Evolutionary conservation across 495 filamentous ascomycete genomes (phyloP).

Genomic region (Cladorrhinum samala): DNA sequence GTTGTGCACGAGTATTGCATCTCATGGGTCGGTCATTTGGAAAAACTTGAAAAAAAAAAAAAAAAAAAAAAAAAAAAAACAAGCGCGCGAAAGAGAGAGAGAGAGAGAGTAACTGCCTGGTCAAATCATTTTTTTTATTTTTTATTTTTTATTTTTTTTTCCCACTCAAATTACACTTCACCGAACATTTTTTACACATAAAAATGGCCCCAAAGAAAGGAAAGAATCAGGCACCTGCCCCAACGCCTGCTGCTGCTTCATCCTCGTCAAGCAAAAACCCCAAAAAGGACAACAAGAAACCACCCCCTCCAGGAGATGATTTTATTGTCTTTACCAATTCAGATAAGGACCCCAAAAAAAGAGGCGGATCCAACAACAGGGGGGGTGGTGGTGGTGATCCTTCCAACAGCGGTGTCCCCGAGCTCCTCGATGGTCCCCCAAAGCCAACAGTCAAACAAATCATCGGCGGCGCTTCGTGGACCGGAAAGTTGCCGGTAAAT

Average conservation of each 20-base stretch:
- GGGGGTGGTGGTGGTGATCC: constrained; percentile 40
- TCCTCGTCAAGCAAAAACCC: neutral
- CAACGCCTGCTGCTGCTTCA: neutral
- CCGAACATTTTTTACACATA: no score
- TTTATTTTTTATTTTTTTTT: neutral
- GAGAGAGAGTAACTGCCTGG: no score
- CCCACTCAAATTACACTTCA: neutral
- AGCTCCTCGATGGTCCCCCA: constrained; percentile 44
- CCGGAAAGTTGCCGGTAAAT: constrained; percentile 90
- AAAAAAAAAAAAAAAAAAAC: neutral
- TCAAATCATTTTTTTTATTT: no score
- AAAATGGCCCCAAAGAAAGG: neutral
- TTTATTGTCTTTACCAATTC: constrained; percentile 64
- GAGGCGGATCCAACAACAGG: constrained; percentile 24
- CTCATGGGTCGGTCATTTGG: neutral
- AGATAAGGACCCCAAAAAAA: constrained; percentile 48
- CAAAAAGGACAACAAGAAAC: constrained; percentile 1
- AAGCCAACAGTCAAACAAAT: constrained; percentile 78
- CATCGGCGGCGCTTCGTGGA: constrained; percentile 95
- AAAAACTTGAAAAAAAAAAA: constrained; percentile 1
- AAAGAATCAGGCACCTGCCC: neutral
- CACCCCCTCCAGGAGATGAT: constrained; percentile 42
- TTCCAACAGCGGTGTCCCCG: constrained; percentile 4
- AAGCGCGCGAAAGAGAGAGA: no score
- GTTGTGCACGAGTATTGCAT: neutral